These are phyloP conservation scores for Capsella bursapastoris DNA, from an alignment of 345 rosid genomes.

Conservation along the genomic window DNA sequence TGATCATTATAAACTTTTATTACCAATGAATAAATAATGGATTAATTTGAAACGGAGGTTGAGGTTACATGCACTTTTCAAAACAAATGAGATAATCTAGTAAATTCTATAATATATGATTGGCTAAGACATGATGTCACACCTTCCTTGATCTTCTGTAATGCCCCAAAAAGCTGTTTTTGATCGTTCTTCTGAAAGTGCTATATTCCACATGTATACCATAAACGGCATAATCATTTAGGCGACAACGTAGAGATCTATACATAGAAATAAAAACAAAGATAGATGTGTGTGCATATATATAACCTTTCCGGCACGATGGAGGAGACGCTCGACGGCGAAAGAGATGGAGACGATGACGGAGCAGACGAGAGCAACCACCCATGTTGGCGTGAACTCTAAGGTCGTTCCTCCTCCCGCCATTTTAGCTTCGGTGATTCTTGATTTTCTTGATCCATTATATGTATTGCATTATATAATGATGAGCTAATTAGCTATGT, in stretches of 20 bases:
- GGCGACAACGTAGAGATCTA: background rate
- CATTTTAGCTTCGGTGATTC: conserved; percentile 42
- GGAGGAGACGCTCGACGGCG: conserved; percentile 66
- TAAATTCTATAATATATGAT: background rate
- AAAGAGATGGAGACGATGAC: conserved; percentile 79
- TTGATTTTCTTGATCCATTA: conserved; percentile 23
- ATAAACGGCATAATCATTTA: background rate
- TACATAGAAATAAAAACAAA: background rate
- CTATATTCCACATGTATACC: conserved; percentile 11
- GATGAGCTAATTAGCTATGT: background rate
- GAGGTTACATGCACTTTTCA: background rate
- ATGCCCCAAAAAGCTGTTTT: conserved; percentile 75
- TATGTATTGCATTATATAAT: conserved; percentile 1
- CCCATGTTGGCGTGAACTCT: conserved; percentile 87
- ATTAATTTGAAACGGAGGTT: background rate
- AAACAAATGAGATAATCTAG: background rate
- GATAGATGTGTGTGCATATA: background rate
- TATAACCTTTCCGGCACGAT: conserved; percentile 71
- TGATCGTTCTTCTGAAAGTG: conserved; percentile 52
- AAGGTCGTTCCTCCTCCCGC: conserved; percentile 63
- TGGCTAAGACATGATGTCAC: conserved; percentile 39
- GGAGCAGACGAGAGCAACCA: conserved; percentile 77
- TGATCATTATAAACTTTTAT: background rate
- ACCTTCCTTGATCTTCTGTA: conserved; percentile 93
- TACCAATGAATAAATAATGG: background rate